These are phyloP conservation scores for Escovopsis weberi DNA, from an alignment of 2,329 filamentous ascomycete genomes.

Conservation along the genomic window DNA sequence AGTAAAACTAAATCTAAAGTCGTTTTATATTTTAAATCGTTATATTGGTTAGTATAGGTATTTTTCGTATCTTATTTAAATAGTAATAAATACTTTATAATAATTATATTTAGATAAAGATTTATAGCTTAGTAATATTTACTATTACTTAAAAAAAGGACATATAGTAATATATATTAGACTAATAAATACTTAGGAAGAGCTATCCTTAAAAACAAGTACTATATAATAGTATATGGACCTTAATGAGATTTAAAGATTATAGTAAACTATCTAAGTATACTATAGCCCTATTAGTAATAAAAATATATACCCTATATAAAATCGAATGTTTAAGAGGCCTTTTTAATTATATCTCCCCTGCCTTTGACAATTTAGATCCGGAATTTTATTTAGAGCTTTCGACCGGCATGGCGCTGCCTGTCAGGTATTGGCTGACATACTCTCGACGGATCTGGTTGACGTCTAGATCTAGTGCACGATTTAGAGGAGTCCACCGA, in stretches of 20 bases:
- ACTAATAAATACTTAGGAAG: background rate
- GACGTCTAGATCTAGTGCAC: constrained; percentile 57
- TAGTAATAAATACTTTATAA: background rate
- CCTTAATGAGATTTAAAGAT: too few species aligned
- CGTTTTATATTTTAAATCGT: too few species aligned
- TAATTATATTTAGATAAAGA: background rate
- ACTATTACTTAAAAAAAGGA: background rate
- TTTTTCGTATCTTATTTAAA: too few species aligned
- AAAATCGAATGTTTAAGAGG: too few species aligned
- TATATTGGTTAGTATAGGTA: too few species aligned
- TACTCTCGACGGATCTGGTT: constrained; percentile 75
- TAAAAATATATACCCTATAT: too few species aligned
- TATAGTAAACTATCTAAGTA: too few species aligned
- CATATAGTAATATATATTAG: background rate
- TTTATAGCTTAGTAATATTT: too few species aligned
- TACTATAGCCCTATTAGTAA: too few species aligned
- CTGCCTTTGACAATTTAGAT: background rate
- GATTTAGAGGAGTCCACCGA: constrained; percentile 92
- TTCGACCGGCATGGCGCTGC: background rate
- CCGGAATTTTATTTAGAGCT: background rate
- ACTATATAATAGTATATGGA: too few species aligned
- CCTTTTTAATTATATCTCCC: too few species aligned
- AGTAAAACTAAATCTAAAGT: too few species aligned
- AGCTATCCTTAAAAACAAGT: background rate
- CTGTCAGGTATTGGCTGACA: constrained; percentile 32